Percentiles rank a stretch among this genome's conserved stretches.
Conservation (phyloP, 2,329 filamentous ascomycete genomes). For the Macrophomina tecta region DNA sequence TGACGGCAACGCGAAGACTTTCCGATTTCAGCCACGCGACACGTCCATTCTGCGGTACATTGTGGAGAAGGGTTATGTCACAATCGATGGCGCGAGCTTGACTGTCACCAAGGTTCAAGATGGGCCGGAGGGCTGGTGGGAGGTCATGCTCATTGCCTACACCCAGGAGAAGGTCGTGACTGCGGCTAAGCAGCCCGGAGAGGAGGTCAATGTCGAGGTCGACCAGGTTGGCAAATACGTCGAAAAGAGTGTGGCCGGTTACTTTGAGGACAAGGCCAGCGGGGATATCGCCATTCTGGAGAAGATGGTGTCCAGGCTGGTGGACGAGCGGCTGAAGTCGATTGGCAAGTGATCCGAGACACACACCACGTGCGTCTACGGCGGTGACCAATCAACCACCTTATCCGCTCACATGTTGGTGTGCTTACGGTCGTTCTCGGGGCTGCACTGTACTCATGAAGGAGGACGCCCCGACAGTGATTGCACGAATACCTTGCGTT, state of each 20-base stretch:
- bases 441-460: constrained; percentile 17
- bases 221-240: constrained; percentile 88
- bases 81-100: constrained; percentile 91
- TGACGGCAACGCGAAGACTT: constrained; percentile 89
- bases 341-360: constrained; percentile 38
- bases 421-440: constrained; percentile 19
- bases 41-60: constrained; percentile 79
- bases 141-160: constrained; percentile 97
- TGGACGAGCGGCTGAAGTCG: constrained; percentile 69
- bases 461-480: constrained; percentile 10
- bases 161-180: constrained; percentile 92
- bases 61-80: constrained; percentile 95
- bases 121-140: constrained; percentile 78
- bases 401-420: not conserved
- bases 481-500: constrained; percentile 19
- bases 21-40: constrained; percentile 78
- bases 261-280: constrained; percentile 65
- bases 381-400: not conserved
- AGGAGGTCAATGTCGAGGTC: constrained; percentile 89
- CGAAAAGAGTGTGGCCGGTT: constrained; percentile 86
- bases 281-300: constrained; percentile 58
- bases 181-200: constrained; percentile 76
- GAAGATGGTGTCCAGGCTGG: constrained; percentile 67
- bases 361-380: constrained; percentile 8
- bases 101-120: constrained; percentile 90